Evolutionary conservation across 441 rosid species (phyloP).

Genomic region (Gossypium lobatum): DNA sequence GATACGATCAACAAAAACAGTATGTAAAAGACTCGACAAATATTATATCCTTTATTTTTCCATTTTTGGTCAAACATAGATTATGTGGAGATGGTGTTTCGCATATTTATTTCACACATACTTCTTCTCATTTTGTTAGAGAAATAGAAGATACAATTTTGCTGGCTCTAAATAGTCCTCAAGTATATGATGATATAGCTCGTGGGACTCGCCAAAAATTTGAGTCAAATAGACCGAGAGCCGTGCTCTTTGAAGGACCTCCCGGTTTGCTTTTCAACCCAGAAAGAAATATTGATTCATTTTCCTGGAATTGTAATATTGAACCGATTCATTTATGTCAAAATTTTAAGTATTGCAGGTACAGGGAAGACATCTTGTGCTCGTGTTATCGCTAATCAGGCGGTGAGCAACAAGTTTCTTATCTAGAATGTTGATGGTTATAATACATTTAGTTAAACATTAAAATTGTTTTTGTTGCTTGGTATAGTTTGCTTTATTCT

Average conservation of each 20-base stretch:
- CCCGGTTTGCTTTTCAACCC: slow-evolving; percentile 50
- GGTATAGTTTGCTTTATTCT: background rate
- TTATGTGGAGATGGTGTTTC: background rate
- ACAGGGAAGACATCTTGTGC: slow-evolving; percentile 97
- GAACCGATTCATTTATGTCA: background rate
- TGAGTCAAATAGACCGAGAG: slow-evolving; percentile 94
- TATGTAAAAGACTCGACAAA: slow-evolving; percentile 19
- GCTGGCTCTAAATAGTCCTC: slow-evolving; percentile 84
- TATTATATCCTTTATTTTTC: slow-evolving; percentile 1
- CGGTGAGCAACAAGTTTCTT: slow-evolving; percentile 41
- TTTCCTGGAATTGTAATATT: background rate
- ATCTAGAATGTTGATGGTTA: background rate
- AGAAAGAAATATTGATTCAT: background rate
- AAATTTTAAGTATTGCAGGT: slow-evolving; percentile 37
- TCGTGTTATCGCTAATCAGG: slow-evolving; percentile 85
- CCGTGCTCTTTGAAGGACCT: slow-evolving; percentile 96
- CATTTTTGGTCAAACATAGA: slow-evolving; percentile 6
- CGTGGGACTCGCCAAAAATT: slow-evolving; percentile 77
- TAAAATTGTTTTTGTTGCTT: background rate
- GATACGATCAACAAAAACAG: slow-evolving; percentile 90
- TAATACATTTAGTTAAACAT: background rate
- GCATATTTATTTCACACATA: background rate
- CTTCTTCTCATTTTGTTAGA: slow-evolving; percentile 31
- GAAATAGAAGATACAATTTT: slow-evolving; percentile 91
- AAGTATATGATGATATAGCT: slow-evolving; percentile 83